Evolutionary conservation across 2,329 filamentous ascomycete genomes (phyloP).

Genomic region (Parafenestella ontariensis): DNA sequence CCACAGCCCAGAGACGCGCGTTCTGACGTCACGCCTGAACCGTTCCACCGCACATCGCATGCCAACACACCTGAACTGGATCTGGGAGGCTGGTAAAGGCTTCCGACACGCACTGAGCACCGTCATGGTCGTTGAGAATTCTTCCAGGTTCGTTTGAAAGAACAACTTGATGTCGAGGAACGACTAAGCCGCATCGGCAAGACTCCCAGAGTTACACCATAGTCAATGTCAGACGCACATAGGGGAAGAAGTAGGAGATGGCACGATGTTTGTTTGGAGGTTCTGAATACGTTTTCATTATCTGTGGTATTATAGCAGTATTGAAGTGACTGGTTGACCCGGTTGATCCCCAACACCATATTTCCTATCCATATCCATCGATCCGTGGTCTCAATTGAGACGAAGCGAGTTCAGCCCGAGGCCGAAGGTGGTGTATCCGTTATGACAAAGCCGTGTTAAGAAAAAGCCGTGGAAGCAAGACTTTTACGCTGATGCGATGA

Average conservation of each 20-base stretch:
- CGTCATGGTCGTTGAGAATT: too few relatives aligned
- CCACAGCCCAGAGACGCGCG: background rate
- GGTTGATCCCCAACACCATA: slow-evolving; percentile 3
- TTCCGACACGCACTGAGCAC: too few relatives aligned
- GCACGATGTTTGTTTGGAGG: background rate
- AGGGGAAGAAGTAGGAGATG: background rate
- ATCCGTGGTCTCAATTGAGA: slow-evolving; percentile 19
- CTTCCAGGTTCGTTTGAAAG: too few relatives aligned
- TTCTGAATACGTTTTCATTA: background rate
- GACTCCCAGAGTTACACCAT: too few relatives aligned
- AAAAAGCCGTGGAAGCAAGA: slow-evolving; percentile 8
- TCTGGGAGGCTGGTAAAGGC: background rate
- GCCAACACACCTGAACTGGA: background rate
- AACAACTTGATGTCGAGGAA: too few relatives aligned
- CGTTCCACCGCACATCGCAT: background rate
- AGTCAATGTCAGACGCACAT: background rate
- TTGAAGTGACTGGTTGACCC: slow-evolving; percentile 7
- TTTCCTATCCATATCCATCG: slow-evolving; percentile 5
- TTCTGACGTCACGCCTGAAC: background rate
- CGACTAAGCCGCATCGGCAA: too few relatives aligned
- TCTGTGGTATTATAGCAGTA: slow-evolving; percentile 5
- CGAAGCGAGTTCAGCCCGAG: slow-evolving; percentile 14
- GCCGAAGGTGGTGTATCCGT: slow-evolving; percentile 9
- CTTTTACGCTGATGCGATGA: slow-evolving; percentile 5
- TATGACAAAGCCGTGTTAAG: too few relatives aligned